Base-by-base conservation (phyloP, 768 basidiomycete species). In the Amanita polypyramis region DNA sequence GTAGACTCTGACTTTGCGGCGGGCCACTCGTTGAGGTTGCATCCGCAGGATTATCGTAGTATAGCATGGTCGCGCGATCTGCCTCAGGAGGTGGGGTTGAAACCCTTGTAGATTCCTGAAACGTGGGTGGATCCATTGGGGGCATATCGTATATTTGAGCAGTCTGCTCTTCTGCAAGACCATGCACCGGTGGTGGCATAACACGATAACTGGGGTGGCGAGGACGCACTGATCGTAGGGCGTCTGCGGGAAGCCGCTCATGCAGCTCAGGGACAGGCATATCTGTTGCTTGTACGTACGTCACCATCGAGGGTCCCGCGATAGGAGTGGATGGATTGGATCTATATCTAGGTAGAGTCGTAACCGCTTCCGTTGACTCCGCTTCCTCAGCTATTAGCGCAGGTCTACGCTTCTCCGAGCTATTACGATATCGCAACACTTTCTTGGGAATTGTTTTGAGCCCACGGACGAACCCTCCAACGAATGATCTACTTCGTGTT, bases 261-360 rank as follows among this genome's bases (percentile, higher is more conserved):
- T 21, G 52, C 54, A 50, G 55, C 30, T 51, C 53, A 30, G 62
- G 60, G 9, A 62, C 51, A 47, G 64, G 65, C 60, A 66, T 68
- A 37, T 61, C 60, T 37, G 61, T 46, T 29, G 62, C 55, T 41
- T 65, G 61, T 4, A 63, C 60, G 46, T 66, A 66, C 38, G 61
- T 60, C 21, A 62, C 58, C 33, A 61, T 62, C 3, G 65, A 62
- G 9, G 64, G 65, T 23, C 65, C 62, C 6, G 56, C 57, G 20
- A 60, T 50, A n/a, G 61, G 61, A 2, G 67, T 66, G n/a, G 66
- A 59, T 17, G 68, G 69, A 49, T 66, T 68, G 5, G 67, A 65
- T 11, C 58, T 61, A 35, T 70, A 70, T 46, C 60, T 51, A n/a
- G 62, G 63, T 41, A 62, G 59, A 14, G 62, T 64, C 34, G 47